Base-by-base conservation (phyloP, 2,329 filamentous ascomycete species). In the Pyrenochaeta sp. region DNA sequence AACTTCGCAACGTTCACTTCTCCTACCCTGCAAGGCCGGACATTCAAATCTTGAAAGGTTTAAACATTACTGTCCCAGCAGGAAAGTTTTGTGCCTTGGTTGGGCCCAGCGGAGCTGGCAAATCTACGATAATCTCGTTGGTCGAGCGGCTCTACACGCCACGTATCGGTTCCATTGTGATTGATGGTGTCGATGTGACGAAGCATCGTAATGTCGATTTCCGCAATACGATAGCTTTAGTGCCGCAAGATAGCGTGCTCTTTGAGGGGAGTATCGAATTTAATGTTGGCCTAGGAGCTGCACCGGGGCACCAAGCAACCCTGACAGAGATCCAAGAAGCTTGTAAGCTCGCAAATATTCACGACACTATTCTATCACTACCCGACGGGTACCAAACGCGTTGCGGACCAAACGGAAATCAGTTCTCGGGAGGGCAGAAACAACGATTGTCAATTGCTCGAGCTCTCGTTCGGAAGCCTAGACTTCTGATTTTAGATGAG, bases 301-400 rank as follows among this genome's bases (percentile, higher is more conserved):
- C 76, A 1, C 84, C 83, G 1, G 79, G 75, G 9, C 72, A 79
- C 26, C 77, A 80, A 22, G 80, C 81, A 1, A 80, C 77, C 1
- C 73, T 83, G 30, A 79, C 74, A 7, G 85, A 88, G 32, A 84
- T 89, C 31, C 77, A 85, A 51, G 80, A 82, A 39, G 86, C 86
- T 0, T 89, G 86, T 61, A 78, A 79, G 43, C 71, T 87, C 11
- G 86, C 86, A 23, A 87, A 87, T 60, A 87, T 90, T 50, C 85
- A 89, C 68, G 83, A 89, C 18, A 83, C 81, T 17, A 86, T 90
- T 54, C 71, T 75, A 42, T 70, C 77, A 1, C 71, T 90, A n/a
- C 85, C 85, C 0, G 72, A 86, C 9, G 84, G 85, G 0, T 89
- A 89, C 60, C 71, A 86, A 8, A 89, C 86, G 0, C 65, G 67